Evolutionary conservation across 192 early-diverging fungal genomes (phyloP).

Genomic region (Gigaspora rosea): DNA sequence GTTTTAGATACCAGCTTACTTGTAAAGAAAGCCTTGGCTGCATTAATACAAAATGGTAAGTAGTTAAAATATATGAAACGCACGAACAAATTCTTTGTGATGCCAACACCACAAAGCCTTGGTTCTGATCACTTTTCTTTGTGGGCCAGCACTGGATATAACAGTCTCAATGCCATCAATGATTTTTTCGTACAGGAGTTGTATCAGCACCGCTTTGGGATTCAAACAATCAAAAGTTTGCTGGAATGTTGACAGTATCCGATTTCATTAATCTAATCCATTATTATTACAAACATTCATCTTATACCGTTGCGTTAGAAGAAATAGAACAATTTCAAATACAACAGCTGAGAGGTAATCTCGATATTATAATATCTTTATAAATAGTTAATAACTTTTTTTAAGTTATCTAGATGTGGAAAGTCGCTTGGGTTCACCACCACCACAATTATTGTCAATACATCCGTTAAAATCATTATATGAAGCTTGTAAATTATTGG

Average conservation of each 20-base stretch:
- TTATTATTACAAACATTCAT: constrained; percentile 85
- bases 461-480: constrained; percentile 86
- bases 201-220: constrained; percentile 95
- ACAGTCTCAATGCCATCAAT: not conserved
- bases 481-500: constrained; percentile 79
- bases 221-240: constrained; percentile 73
- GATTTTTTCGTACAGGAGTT: constrained; percentile 61
- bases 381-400: not conserved
- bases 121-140: not conserved
- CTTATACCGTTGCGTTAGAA: constrained; percentile 77
- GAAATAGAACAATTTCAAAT: constrained; percentile 86
- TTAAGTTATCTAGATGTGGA: constrained; percentile 57
- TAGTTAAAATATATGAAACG: not conserved
- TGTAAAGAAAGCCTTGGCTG: constrained; percentile 89
- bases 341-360: constrained; percentile 61
- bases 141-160: not conserved
- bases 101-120: too few relatives aligned
- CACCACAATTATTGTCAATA: constrained; percentile 70
- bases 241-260: constrained; percentile 94
- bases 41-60: constrained; percentile 93
- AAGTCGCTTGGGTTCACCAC: constrained; percentile 55
- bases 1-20: constrained; percentile 89
- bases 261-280: constrained; percentile 95
- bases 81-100: too few relatives aligned
- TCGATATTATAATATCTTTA: constrained; percentile 27